Evolutionary conservation across 257 asterid genomes (phyloP).

Genomic region (Nicotiana knightiana): DNA sequence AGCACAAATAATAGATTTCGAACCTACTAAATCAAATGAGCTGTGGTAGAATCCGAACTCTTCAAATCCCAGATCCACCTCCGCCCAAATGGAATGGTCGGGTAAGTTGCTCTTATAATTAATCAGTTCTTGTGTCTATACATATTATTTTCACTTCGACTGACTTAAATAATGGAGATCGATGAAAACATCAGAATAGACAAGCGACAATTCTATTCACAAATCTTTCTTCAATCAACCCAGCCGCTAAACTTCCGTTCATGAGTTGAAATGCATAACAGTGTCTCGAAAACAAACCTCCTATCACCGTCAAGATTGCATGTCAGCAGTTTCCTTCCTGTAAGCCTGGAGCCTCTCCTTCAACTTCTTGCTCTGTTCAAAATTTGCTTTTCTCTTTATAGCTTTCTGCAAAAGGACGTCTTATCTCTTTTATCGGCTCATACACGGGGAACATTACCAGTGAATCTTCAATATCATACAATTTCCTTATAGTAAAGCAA

Average conservation of each 20-base stretch:
- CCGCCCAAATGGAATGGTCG: background rate
- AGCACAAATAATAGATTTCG: no score
- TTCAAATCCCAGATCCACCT: no score
- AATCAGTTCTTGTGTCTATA: background rate
- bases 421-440: background rate
- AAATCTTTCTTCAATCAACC: background rate
- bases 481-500: background rate
- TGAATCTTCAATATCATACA: background rate
- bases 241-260: background rate
- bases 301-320: background rate
- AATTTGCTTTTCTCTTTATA: conserved; percentile 70
- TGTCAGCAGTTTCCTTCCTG: conserved; percentile 30
- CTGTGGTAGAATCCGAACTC: no score
- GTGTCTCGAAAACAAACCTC: background rate
- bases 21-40: no score
- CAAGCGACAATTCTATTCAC: background rate
- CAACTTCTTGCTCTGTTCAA: conserved; percentile 71
- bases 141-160: background rate
- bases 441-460: background rate
- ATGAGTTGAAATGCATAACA: background rate
- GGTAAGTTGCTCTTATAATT: background rate
- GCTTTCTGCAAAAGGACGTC: conserved; percentile 52
- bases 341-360: conserved; percentile 41
- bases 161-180: background rate
- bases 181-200: background rate